Percentiles rank a stretch among this genome's conserved stretches.
phyloP scores from a whole-genome alignment of 257 asterid genomes.

The Euphrasia confusa region DNA sequence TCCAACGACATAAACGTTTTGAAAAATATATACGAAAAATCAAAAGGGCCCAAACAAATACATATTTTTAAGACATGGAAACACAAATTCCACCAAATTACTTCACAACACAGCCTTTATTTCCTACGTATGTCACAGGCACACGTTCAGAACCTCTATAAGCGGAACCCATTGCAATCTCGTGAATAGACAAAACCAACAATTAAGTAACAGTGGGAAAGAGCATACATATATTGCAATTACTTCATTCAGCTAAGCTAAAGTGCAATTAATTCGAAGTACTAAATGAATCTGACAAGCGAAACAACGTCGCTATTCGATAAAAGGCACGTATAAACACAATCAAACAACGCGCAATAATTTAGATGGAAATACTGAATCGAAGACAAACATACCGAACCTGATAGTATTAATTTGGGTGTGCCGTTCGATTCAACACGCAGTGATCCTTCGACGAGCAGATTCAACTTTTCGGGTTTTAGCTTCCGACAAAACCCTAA shows the following conservation, averaged over 20 bases:
- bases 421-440: background rate
- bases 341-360: background rate
- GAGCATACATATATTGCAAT: constrained; percentile 10
- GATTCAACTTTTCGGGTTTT: constrained; percentile 28
- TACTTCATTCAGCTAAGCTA: constrained; percentile 1
- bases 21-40: too few species aligned
- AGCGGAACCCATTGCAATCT: background rate
- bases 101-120: too few species aligned
- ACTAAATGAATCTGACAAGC: constrained; percentile 4
- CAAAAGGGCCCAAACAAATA: too few species aligned
- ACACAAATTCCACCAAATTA: too few species aligned
- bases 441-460: constrained; percentile 22
- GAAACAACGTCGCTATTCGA: background rate
- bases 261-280: background rate
- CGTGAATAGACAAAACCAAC: background rate
- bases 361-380: background rate
- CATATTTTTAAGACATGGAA: background rate
- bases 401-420: constrained; percentile 23
- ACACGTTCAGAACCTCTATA: constrained; percentile 4
- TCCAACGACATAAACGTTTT: too few species aligned
- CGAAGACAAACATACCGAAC: constrained; percentile 1
- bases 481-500: constrained; percentile 34
- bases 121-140: too few species aligned
- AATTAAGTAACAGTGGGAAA: background rate
- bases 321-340: background rate